Evolutionary conservation across 2,329 filamentous ascomycete genomes (phyloP), one percentile per base, ranked within the genome.

Genomic region (Cytospora piceicola): DNA sequence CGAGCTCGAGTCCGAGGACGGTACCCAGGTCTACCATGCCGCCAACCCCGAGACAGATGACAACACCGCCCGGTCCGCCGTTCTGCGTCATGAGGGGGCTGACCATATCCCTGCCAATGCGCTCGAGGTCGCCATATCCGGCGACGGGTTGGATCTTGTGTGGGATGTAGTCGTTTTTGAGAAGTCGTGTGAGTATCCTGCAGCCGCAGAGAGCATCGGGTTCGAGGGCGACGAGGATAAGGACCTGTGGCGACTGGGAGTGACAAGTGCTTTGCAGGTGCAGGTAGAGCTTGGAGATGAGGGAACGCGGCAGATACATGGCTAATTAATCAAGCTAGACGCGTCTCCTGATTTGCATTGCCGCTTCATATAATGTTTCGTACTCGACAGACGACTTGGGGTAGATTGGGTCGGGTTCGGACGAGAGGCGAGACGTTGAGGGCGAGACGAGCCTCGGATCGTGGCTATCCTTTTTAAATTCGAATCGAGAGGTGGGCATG

Each of bases 91-190:
- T 94, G 92, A 97, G 93, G 14, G 93, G 93, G 63, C 83, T 84
- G 51, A 97, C 90, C 54, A 96, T 83, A 70, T 94, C 88, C 73
- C 87, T 85, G 55, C 94, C 94, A 27, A 90, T 90, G 71, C 88
- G 89, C 74, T 92, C 85, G 56, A 99, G 86, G 76, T 98, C 95
- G 70, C 88, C 89, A 87, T 97, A 98, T 63, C 95, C 95, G 24
- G 92, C 88, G 63, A 99, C 90, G 1, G 95, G 95, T 73, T 97
- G 92, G 74, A 98, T 97, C 79, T 97, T 98, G 81, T 98, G 94
- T 17, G 91, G 92, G 71, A 99, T 96, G 75, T 96, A 98, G 82
- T 99, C 95, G 83, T 94, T 91, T 79, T 96, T 97, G 67, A 99
- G 84, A n/a, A 99, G 85, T 59, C 90, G 86, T 3, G 94, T 96